phyloP scores from a whole-genome alignment of 2,329 filamentous ascomycete genomes.

The Pyrenochaeta sp. region DNA sequence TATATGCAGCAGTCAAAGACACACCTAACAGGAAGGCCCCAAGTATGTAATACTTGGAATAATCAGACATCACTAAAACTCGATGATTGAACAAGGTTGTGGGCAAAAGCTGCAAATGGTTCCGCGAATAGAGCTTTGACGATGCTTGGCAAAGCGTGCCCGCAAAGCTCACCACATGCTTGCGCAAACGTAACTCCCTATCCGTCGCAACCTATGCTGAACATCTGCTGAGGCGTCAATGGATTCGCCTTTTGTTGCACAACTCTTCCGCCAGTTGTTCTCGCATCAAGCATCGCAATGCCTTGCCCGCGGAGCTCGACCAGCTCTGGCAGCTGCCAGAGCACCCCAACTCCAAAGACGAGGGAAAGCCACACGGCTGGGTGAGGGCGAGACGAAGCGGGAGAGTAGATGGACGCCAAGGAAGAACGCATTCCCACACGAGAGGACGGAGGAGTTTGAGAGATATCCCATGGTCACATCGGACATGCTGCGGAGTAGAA shows the following conservation, averaged over 20 bases:
- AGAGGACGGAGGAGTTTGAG: slow-evolving; percentile 82
- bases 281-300: slow-evolving; percentile 69
- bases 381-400: slow-evolving; percentile 53
- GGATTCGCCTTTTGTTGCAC: slow-evolving; percentile 81
- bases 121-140: slow-evolving; percentile 28
- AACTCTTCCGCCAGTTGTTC: slow-evolving; percentile 87
- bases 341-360: slow-evolving; percentile 39
- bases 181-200: slow-evolving; percentile 21
- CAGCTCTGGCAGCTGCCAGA: slow-evolving; percentile 49
- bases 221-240: slow-evolving; percentile 59
- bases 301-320: slow-evolving; percentile 57
- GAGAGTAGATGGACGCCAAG: slow-evolving; percentile 89
- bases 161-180: slow-evolving; percentile 37
- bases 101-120: slow-evolving; percentile 19
- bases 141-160: slow-evolving; percentile 38
- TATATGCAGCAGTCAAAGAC: slow-evolving; percentile 64
- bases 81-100: slow-evolving; percentile 10
- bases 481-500: slow-evolving; percentile 75
- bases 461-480: slow-evolving; percentile 86
- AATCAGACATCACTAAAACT: slow-evolving; percentile 41
- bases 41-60: slow-evolving; percentile 66
- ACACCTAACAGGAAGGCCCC: slow-evolving; percentile 81
- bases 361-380: slow-evolving; percentile 37
- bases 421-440: slow-evolving; percentile 74
- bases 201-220: slow-evolving; percentile 18